Base-by-base conservation (phyloP, 2,329 filamentous ascomycete genomes). In the Myrmaecium sp. region DNA sequence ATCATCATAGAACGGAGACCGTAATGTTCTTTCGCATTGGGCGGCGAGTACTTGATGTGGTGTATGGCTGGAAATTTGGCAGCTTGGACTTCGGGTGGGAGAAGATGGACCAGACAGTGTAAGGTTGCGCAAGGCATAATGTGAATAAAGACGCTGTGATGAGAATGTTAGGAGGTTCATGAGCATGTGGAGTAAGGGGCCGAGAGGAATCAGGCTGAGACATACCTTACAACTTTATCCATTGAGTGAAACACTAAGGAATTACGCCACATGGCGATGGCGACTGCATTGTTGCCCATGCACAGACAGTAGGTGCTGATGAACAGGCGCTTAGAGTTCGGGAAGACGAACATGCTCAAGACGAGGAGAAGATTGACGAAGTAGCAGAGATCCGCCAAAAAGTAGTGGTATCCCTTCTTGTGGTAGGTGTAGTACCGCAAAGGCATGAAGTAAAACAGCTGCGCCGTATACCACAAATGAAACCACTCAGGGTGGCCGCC, bases 231-330 rank as follows among this genome's bases (percentile, higher is more conserved):
- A 33, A 95, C 83, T 55, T 98, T 98, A 63, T 98, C 89, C 54
- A 98, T 74, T 46, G 82, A 92, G 60, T 98, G 89, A 52, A 98
- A 98, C 24, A 98, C 89, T 45, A 98, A 69, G 17, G 84, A 94
- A 51, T 98, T 98, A 36, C 89, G 74, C 89, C 89, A 98, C 84
- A 98, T 89, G 47, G 89, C 83, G 49, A 98, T 95, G 8, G 89
- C 89, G 24, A 94, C 74, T 12, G 89, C 89, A 47, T 98, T 98
- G 55, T 98, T 98, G 35, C 89, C 89, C 46, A 81, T 91, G 6
- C 84, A 80, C 17, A 98, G 62, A 44, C 89, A 95, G 52, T 84
- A 98, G 1, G 81, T 76, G 38, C 82, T 74, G 36, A 91, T 89
- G 51, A 98, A 84, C 10, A 98, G 66, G 23, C 86, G 74, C 52